Evolutionary conservation across 768 basidiomycete species (phyloP).

Genomic region (Lanmaoa rubissima): DNA sequence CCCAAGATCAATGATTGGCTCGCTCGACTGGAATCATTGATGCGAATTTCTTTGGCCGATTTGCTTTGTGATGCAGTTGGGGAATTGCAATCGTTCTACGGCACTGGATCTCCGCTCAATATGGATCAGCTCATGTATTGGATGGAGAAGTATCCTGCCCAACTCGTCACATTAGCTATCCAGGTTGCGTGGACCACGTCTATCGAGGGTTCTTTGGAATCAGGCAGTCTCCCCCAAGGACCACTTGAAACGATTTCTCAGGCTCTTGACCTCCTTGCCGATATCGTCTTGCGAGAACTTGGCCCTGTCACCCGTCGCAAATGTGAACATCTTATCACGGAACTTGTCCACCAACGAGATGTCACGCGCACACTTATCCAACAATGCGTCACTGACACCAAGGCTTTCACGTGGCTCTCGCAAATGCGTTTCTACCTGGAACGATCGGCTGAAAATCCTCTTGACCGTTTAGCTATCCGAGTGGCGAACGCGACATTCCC

Average conservation of each 20-base stretch:
- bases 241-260: constrained; percentile 75
- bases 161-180: constrained; percentile 91
- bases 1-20: constrained; percentile 99
- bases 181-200: constrained; percentile 93
- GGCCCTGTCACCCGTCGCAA: constrained; percentile 90
- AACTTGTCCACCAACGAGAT: constrained; percentile 97
- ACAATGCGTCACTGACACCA: constrained; percentile 59
- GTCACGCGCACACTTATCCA: constrained; percentile 80
- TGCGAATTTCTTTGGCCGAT: constrained; percentile 85
- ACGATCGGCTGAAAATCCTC: constrained; percentile 61
- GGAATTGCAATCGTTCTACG: constrained; percentile 81
- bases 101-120: constrained; percentile 55
- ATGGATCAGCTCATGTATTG: constrained; percentile 76
- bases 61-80: constrained; percentile 76
- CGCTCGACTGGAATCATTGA: constrained; percentile 85
- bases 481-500: constrained; percentile 92
- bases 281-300: constrained; percentile 91
- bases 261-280: constrained; percentile 92
- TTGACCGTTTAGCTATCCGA: constrained; percentile 76
- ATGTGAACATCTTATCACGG: constrained; percentile 98
- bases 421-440: constrained; percentile 99
- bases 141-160: constrained; percentile 94
- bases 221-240: constrained; percentile 51
- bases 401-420: constrained; percentile 89
- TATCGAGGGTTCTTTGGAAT: constrained; percentile 70